Evolutionary conservation across 169 alveolate species (phyloP).

Genomic region (Cryptosporidium xiaoi): DNA sequence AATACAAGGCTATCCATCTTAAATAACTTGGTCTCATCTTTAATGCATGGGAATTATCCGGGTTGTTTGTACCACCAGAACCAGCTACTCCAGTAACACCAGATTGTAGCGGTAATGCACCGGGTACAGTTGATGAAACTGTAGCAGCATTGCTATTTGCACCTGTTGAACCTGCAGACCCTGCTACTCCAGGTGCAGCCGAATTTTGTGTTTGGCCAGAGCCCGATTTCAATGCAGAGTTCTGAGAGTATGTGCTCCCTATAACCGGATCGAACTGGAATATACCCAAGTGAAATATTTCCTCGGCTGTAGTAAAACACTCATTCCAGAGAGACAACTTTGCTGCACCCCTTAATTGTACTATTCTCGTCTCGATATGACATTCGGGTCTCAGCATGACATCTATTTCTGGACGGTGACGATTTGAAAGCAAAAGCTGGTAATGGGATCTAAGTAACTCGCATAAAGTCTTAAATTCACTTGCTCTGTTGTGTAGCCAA

Average conservation of each 20-base stretch:
- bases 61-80: neutral
- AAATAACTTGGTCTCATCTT: slow-evolving; percentile 79
- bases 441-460: slow-evolving; percentile 93
- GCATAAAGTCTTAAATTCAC: slow-evolving; percentile 94
- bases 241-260: slow-evolving; percentile 24
- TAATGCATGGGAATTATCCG: slow-evolving; percentile 79
- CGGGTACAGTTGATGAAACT: neutral
- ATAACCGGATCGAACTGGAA: slow-evolving; percentile 62
- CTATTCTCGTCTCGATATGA: slow-evolving; percentile 90
- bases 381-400: slow-evolving; percentile 87
- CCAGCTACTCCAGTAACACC: neutral
- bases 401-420: slow-evolving; percentile 82
- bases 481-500: slow-evolving; percentile 89
- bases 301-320: slow-evolving; percentile 94
- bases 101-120: neutral
- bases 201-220: neutral
- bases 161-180: neutral
- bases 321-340: slow-evolving; percentile 95
- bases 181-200: neutral
- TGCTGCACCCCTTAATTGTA: slow-evolving; percentile 91
- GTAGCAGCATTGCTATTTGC: neutral
- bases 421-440: slow-evolving; percentile 80
- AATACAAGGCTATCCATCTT: slow-evolving; percentile 90
- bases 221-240: neutral
- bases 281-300: slow-evolving; percentile 86